Conservation (phyloP, 345 rosid species). For the Syzygium aqueum region DNA sequence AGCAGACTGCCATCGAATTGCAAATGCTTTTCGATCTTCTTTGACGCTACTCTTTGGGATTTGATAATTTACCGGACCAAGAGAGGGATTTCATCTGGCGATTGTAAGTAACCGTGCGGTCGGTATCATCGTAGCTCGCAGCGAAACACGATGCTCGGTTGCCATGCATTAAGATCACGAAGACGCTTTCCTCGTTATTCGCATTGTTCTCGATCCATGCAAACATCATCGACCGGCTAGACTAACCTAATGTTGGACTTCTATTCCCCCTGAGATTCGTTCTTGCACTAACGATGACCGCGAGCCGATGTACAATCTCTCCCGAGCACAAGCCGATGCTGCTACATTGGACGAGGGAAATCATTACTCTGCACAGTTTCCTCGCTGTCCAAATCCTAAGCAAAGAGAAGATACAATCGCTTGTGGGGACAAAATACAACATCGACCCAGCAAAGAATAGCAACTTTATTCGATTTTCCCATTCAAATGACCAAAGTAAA, state of each 20-base stretch:
- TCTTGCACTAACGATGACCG: not conserved
- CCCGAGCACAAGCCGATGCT: not conserved
- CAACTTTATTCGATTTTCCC: not conserved
- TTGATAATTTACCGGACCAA: not conserved
- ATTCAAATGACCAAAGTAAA: not conserved
- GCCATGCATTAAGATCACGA: not conserved
- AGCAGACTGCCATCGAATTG: not conserved
- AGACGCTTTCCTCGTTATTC: not conserved
- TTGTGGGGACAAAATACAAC: not conserved
- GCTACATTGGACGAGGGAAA: not conserved
- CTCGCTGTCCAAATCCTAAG: not conserved
- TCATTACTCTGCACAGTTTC: not conserved
- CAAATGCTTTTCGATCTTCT: not conserved
- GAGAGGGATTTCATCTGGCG: not conserved
- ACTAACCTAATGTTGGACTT: not conserved
- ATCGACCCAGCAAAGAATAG: not conserved
- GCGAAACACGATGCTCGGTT: not conserved
- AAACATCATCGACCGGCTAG: not conserved
- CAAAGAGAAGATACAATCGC: not conserved
- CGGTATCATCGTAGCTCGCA: fast-evolving
- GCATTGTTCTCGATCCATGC: not conserved
- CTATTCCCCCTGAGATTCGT: not conserved
- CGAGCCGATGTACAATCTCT: not conserved
- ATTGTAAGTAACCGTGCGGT: not conserved
- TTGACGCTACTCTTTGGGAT: not conserved